These are phyloP conservation scores for Globisporangium radiosum DNA, from an alignment of 352 stramenopile genomes.

Conservation along the genomic window DNA sequence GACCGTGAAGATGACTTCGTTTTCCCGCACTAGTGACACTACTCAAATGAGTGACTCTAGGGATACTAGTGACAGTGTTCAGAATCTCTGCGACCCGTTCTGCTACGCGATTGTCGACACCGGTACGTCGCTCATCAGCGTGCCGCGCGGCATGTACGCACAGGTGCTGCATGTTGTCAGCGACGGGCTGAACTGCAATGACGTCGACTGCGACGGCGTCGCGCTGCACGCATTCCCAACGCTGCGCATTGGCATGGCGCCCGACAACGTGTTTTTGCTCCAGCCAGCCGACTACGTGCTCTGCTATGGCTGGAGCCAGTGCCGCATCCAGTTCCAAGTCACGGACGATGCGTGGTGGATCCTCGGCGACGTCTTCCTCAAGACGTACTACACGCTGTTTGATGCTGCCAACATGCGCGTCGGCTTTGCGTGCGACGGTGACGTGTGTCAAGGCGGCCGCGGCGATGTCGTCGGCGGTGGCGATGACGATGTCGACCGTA, in stretches of 20 bases:
- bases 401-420: constrained; percentile 84
- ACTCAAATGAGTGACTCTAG: background rate
- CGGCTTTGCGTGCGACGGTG: constrained; percentile 81
- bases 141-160: constrained; percentile 65
- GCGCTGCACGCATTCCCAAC: constrained; percentile 50
- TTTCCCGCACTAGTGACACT: constrained; percentile 13
- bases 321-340: constrained; percentile 73
- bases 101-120: constrained; percentile 88
- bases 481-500: constrained; percentile 19
- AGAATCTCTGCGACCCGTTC: constrained; percentile 68
- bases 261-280: constrained; percentile 81
- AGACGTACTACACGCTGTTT: constrained; percentile 91
- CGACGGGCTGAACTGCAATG: constrained; percentile 51
- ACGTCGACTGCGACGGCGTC: constrained; percentile 55
- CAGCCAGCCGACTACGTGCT: constrained; percentile 75
- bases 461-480: constrained; percentile 55
- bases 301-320: constrained; percentile 69
- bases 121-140: constrained; percentile 81
- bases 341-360: constrained; percentile 84
- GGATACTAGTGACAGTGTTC: background rate
- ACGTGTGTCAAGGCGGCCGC: constrained; percentile 65
- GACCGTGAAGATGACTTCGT: constrained; percentile 74
- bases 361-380: constrained; percentile 86
- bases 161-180: constrained; percentile 60
- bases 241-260: constrained; percentile 74